Evolutionary conservation across 1,139 yeast genomes (phyloP).

Genomic region (Candida sp.): DNA sequence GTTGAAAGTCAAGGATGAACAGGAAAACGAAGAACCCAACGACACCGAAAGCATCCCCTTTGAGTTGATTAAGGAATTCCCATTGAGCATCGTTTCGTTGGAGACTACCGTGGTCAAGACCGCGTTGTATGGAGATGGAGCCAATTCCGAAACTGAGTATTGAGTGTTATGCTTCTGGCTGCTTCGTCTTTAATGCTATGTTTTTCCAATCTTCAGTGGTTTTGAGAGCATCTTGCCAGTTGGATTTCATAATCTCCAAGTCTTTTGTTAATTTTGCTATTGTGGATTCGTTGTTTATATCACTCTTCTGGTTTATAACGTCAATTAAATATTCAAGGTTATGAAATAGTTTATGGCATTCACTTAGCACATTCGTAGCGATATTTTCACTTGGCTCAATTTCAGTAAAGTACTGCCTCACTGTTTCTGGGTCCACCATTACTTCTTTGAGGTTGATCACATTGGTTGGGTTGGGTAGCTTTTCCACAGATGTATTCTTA

Average conservation of each 20-base stretch:
- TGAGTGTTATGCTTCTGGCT: neutral
- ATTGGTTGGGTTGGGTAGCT: conserved; percentile 38
- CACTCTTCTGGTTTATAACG: conserved; percentile 6
- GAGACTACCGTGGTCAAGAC: conserved; percentile 33
- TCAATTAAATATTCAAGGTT: conserved; percentile 19
- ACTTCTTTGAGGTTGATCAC: conserved; percentile 30
- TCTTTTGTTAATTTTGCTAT: conserved; percentile 37
- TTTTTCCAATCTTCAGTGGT: conserved; percentile 54
- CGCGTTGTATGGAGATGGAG: neutral
- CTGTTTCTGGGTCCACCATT: conserved; percentile 21
- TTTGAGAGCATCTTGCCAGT: conserved; percentile 49
- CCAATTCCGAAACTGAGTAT: neutral
- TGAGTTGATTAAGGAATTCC: conserved; percentile 35
- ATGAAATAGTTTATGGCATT: conserved; percentile 32
- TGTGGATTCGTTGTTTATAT: conserved; percentile 12
- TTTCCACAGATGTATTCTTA: conserved; percentile 7
- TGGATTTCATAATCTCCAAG: conserved; percentile 37
- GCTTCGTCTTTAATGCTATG: conserved; percentile 7
- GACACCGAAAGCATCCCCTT: conserved; percentile 8
- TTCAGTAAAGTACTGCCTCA: conserved; percentile 29
- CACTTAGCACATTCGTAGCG: conserved; percentile 38
- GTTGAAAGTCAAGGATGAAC: conserved; percentile 21
- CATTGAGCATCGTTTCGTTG: conserved; percentile 31
- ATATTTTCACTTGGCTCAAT: conserved; percentile 42
- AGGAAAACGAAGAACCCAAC: conserved; percentile 1